Base-by-base conservation (phyloP, 257 asterid genomes). In the Cynanchum wilfordii region DNA sequence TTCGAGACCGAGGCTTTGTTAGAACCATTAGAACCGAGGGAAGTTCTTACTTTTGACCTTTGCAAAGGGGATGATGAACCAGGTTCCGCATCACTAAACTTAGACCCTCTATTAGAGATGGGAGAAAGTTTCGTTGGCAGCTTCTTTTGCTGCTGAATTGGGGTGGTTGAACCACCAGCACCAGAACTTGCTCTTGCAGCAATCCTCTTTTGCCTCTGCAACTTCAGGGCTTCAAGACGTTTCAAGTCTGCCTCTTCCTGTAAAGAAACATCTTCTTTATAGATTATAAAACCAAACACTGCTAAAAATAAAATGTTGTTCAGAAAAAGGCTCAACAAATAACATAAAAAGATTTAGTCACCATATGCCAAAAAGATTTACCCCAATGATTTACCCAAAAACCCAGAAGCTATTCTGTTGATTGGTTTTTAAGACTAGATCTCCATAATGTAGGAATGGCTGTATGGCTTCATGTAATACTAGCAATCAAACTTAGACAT, bases 1-100 rank as follows among this genome's bases (percentile, higher is more conserved):
- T 86, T 88, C 15, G 68, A 75, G 72, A 81, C 20, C 51, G 91
- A 75, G 72, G 82, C 77, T 78, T 82, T 86, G 25, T 22, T 86
- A 63, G 81, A 29, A 77, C 80, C 86, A 69, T 74, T 79, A 70
- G 91, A 74, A 79, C 80, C 85, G 64, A 84, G 73, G 54, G 97
- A 75, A 74, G 83, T 81, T 83, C 95, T 83, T 81, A 89, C 71
- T 84, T 90, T 90, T 76, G 98, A 87, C 82, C 98, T 92, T 81
- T 92, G 98, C 85, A 89, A 81, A 63, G 98, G 98, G 63, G 97
- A 92, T 40, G 89, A 89, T 69, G 94, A 83, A 50, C 96, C 98
- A 40, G 95, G 94, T 79, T 88, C 98, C 36, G 91, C 82, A 84
- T 92, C 98, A 79, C 93, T 86, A 82, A 92, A 92, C 87, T 89